Conservation (phyloP, 2,329 filamentous ascomycete genomes). For the Talaromyces albobiverticillius region DNA sequence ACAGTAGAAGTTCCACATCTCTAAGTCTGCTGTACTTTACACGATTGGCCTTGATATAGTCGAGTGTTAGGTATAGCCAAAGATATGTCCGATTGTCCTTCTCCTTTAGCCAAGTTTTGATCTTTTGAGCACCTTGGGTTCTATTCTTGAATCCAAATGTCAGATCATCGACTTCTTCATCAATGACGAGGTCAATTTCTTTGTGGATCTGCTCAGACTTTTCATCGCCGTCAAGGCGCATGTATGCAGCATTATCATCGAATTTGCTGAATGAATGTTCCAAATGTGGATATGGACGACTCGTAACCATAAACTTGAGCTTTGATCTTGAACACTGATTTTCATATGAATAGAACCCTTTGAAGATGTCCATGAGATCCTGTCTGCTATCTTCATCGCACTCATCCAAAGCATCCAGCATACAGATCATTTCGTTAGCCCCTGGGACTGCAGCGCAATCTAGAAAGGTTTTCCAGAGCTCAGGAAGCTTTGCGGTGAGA, state of each 20-base stretch:
- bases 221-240: slow-evolving; percentile 14
- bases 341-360: background rate
- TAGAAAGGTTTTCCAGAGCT: background rate
- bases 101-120: slow-evolving; percentile 23
- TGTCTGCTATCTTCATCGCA: slow-evolving; percentile 21
- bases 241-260: background rate
- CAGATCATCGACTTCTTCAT: slow-evolving; percentile 4
- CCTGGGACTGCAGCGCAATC: background rate
- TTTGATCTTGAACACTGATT: background rate
- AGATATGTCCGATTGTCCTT: slow-evolving; percentile 35
- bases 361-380: slow-evolving; percentile 13
- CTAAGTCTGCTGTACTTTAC: background rate
- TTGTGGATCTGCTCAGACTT: slow-evolving; percentile 7
- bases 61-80: slow-evolving; percentile 34
- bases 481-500: background rate
- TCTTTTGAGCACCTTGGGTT: background rate
- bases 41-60: background rate
- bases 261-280: background rate
- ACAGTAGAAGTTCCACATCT: background rate
- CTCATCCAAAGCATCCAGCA: slow-evolving; percentile 41
- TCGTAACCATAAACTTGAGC: slow-evolving; percentile 32
- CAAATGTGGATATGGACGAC: slow-evolving; percentile 7
- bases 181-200: slow-evolving; percentile 21
- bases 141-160: slow-evolving; percentile 16
- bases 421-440: slow-evolving; percentile 24